phyloP scores from a whole-genome alignment of 2,329 filamentous ascomycete species.

The Stemphylium beticola region DNA sequence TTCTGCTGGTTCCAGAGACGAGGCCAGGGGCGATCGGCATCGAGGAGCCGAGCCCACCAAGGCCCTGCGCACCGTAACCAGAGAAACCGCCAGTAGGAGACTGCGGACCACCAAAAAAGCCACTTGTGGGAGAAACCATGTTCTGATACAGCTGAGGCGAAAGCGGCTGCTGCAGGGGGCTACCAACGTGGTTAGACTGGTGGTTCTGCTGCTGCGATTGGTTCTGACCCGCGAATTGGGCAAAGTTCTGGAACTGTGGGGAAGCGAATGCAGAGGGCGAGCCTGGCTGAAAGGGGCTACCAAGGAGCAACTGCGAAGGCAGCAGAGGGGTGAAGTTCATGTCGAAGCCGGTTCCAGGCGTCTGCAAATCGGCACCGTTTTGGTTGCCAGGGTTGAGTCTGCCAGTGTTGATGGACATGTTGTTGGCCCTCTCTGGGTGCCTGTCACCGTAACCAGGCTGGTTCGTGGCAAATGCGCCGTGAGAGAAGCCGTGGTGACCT shows the following conservation, averaged over 20 bases:
- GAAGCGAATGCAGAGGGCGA: conserved; percentile 89
- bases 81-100: conserved; percentile 82
- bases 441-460: conserved; percentile 81
- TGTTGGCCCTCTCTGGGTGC: conserved; percentile 81
- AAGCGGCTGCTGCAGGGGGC: conserved; percentile 72
- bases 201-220: conserved; percentile 67
- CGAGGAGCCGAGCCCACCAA: conserved; percentile 72
- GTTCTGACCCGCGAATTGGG: conserved; percentile 64
- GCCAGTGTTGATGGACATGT: conserved; percentile 91
- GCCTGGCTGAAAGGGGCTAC: conserved; percentile 95
- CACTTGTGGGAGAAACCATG: conserved; percentile 84
- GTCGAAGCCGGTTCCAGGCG: conserved; percentile 87
- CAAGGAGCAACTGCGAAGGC: conserved; percentile 90
- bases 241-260: conserved; percentile 87
- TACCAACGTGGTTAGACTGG: conserved; percentile 69
- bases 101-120: conserved; percentile 81
- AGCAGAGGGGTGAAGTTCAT: conserved; percentile 99
- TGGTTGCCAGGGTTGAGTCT: conserved; percentile 63
- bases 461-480: conserved; percentile 89
- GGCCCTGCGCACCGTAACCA: conserved; percentile 65
- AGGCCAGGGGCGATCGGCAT: conserved; percentile 79
- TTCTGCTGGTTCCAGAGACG: conserved; percentile 89
- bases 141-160: conserved; percentile 84
- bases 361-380: conserved; percentile 75
- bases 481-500: conserved; percentile 87